Base-by-base conservation (phyloP, 768 basidiomycete species). In the Leccinum boreale region DNA sequence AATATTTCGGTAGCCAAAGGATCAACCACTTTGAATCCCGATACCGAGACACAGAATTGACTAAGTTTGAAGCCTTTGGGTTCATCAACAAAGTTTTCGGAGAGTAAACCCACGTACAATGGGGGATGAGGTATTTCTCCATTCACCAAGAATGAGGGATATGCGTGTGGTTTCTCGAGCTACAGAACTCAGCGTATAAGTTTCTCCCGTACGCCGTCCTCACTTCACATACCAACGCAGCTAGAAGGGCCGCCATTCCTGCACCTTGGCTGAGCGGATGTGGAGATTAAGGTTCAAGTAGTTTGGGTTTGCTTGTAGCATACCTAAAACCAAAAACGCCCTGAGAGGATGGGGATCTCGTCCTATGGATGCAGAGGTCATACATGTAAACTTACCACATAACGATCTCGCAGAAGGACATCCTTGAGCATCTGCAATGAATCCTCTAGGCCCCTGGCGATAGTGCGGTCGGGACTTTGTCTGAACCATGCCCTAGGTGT, bases 241-340 rank as follows among this genome's bases (percentile, higher is more conserved):
- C 73, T 23, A 92, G 75, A 35, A 92, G 65, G 9, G 82, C 86
- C 31, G 89, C 92, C 73, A 92, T 79, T 4, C 82, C 84, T 15
- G 88, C 91, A 15, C 91, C 91, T 73, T 94, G 92, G 59, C 89
- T 89, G 47, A 50, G 60, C 51, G 31, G 29, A 56, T 28, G 36
- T 29, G 58, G 36, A 47, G 39, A 56, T 65, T 33, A 53, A 29
- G 15, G 46, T 23, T 36, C 60, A 15, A 55, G 29, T 9, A 42
- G 1, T 8, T 12, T 33, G 10, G 0, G 35, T 15, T 24, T 11
- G 19, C 36, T 11, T 33, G 50, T 12, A 58, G 57, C 72, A 28
- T 28, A 85, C 87, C 89, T 91, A 68, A 92, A 92, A 6, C 90
- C 90, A 65, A 92, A 80, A 8, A 92, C 81, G 26, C 89, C 90